Evolutionary conservation across 164 flowering plant species (phyloP), one percentile per base, ranked within the genome.

Genomic region (Liquidambar formosana): DNA sequence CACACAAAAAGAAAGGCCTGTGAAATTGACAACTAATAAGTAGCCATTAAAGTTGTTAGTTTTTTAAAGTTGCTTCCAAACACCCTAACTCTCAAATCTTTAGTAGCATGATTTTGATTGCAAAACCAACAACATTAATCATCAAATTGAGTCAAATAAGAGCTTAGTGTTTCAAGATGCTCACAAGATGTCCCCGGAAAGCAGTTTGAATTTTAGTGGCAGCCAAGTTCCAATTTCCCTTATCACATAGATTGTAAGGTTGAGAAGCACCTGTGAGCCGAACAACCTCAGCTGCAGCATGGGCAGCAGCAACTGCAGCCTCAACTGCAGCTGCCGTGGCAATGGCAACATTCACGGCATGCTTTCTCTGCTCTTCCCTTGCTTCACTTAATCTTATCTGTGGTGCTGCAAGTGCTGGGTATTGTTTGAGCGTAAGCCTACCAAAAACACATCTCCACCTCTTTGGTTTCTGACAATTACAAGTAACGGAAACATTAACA

Each of bases 241-340:
- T 74, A 10, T 68, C 57, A 41, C 21, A 45, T 23, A 45, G 61
- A 57, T 57, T 64, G 28, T 46, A 27, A 19, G 81, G 56, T 46
- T 15, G 44, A 10, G 90, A 78, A 38, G 74, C 67, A 10, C 70
- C 66, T 0, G 88, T 81, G 43, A 90, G 88, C 16, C 86, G 79
- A 38, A 88, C 91, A 56, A 90, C 85, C 78, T 84, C 86, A 53
- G 88, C 97, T 0, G 97, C 97, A 47, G 84, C 94, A 51, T 84
- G 81, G n/a, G 96, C 92, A 16, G 97, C 92, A 16, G 91, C 92
- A 5, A 90, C 85, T 0, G 97, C 91, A 48, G 92, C 97, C 73
- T 89, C 91, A 10, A 93, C 95, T 4, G 95, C 97, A 1, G 85
- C 92, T 23, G 96, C 91, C 0, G 97, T 89, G 22, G 93, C 94